Percentiles rank a stretch among this genome's conserved stretches.
These are phyloP conservation scores for Ogataea sp. DNA, from an alignment of 805 yeast genomes.

Conservation along the genomic window DNA sequence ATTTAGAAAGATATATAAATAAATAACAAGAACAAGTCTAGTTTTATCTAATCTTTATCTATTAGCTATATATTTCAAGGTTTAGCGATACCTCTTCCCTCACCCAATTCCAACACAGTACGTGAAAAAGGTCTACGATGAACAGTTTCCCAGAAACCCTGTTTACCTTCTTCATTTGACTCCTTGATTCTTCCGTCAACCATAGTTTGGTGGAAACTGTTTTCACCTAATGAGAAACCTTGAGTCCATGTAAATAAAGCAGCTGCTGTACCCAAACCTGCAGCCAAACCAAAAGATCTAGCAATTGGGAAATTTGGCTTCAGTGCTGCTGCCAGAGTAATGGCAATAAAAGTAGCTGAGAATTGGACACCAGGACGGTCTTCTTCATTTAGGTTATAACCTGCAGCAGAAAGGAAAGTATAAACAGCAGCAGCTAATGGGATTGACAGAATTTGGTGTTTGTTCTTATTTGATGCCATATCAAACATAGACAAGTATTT, in stretches of 20 bases:
- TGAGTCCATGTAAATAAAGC: slow-evolving; percentile 51
- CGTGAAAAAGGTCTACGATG: slow-evolving; percentile 77
- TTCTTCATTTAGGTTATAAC: slow-evolving; percentile 23
- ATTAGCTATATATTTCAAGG: neutral
- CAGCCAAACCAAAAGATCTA: slow-evolving; percentile 37
- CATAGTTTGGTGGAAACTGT: neutral
- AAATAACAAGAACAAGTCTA: neutral
- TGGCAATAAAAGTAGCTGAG: slow-evolving; percentile 16
- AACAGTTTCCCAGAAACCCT: slow-evolving; percentile 73
- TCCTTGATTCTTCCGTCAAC: neutral
- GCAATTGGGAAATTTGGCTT: slow-evolving; percentile 21
- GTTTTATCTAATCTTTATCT: no score
- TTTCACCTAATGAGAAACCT: slow-evolving; percentile 20
- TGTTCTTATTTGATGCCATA: slow-evolving; percentile 5
- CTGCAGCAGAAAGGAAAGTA: slow-evolving; percentile 22
- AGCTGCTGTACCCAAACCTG: slow-evolving; percentile 34
- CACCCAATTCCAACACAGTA: slow-evolving; percentile 70
- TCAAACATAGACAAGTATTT: slow-evolving; percentile 24
- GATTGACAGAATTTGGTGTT: slow-evolving; percentile 23
- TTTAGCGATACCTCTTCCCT: slow-evolving; percentile 47
- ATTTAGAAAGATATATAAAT: neutral
- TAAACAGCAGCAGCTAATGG: slow-evolving; percentile 27
- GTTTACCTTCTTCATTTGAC: slow-evolving; percentile 17
- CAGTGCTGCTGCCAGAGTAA: slow-evolving; percentile 17
- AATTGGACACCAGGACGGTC: slow-evolving; percentile 21